Evolutionary conservation across 78 protist species (phyloP).

Genomic region (Isochrysis galbana): DNA sequence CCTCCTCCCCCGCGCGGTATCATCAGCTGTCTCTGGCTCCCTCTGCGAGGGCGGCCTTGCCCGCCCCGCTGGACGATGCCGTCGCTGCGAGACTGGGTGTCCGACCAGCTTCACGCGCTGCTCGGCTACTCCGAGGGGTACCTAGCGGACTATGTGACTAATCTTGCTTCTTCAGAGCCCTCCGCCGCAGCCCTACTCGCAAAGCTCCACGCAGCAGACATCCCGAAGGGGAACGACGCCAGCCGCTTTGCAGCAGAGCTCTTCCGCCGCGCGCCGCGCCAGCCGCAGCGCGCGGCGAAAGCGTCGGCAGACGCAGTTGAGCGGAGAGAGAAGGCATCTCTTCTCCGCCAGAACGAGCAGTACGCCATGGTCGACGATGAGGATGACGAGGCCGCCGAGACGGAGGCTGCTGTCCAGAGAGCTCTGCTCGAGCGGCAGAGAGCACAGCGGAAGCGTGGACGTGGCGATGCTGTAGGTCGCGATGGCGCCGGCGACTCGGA

Average conservation of each 20-base stretch:
- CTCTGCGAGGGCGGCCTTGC: neutral
- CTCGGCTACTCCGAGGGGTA: neutral
- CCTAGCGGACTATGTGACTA: neutral
- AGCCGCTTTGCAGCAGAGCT: neutral
- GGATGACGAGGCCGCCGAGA: constrained; percentile 13
- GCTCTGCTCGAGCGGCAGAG: neutral
- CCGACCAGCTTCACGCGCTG: constrained; percentile 9
- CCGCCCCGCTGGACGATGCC: neutral
- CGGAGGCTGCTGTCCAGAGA: neutral
- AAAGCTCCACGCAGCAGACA: neutral
- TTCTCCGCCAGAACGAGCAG: neutral
- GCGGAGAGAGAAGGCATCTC: neutral
- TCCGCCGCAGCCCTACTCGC: neutral
- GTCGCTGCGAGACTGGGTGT: neutral
- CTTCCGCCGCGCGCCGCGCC: neutral
- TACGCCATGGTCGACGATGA: constrained; percentile 30
- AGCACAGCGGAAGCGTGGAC: neutral
- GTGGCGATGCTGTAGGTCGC: neutral
- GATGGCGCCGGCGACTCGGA: neutral
- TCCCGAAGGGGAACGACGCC: neutral
- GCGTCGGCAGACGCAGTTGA: neutral
- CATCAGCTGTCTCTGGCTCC: too few relatives aligned
- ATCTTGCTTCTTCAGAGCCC: neutral
- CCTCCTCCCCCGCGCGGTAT: too few relatives aligned
- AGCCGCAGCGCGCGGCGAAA: neutral